Evolutionary conservation across 2,329 filamentous ascomycete species (phyloP).

Genomic region (Exophiala sideris): DNA sequence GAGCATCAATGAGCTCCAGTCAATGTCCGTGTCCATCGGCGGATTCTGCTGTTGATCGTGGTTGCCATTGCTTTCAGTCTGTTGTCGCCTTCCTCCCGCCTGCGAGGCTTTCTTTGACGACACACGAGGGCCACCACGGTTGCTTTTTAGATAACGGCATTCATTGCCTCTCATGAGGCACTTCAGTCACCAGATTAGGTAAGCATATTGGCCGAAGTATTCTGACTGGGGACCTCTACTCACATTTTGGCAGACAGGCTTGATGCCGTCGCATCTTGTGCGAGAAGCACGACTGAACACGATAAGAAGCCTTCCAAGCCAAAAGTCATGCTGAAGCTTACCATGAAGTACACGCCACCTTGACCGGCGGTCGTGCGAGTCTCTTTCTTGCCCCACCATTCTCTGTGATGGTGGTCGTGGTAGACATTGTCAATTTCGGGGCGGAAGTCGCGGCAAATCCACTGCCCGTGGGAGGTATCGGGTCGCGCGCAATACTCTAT

Average conservation of each 20-base stretch:
- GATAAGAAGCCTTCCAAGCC: background rate
- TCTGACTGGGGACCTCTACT: background rate
- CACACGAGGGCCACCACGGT: slow-evolving; percentile 10
- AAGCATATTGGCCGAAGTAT: background rate
- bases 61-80: background rate
- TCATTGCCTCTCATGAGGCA: slow-evolving; percentile 5
- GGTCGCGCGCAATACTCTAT: no score
- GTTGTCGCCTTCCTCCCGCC: background rate
- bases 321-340: background rate
- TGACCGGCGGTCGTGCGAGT: slow-evolving; percentile 4
- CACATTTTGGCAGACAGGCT: slow-evolving; percentile 7
- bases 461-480: no score
- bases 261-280: slow-evolving; percentile 8
- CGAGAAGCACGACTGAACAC: slow-evolving; percentile 8
- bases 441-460: no score
- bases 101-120: slow-evolving; percentile 6
- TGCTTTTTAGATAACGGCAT: slow-evolving; percentile 11
- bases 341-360: slow-evolving; percentile 12
- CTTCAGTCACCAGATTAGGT: slow-evolving; percentile 1
- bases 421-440: background rate
- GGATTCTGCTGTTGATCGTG: background rate
- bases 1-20: slow-evolving; percentile 4
- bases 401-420: background rate
- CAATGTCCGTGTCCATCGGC: background rate
- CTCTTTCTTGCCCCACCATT: background rate